Percentiles rank a stretch among this genome's conserved stretches.
Evolutionary conservation across 2,329 filamentous ascomycete species (phyloP).

Genomic region (Sporothrix mexicana): DNA sequence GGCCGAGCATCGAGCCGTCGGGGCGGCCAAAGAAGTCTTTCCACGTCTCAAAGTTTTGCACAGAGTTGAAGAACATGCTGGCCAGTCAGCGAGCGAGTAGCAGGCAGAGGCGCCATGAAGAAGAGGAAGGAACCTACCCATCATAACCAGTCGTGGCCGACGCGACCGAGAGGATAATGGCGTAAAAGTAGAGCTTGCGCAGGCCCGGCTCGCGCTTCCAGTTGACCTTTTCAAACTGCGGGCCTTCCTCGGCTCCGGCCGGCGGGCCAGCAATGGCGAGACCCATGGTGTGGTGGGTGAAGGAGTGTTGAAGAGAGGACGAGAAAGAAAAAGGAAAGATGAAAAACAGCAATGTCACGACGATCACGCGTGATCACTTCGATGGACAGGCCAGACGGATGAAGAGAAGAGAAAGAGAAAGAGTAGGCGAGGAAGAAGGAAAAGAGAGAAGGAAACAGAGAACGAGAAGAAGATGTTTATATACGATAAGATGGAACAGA

Average conservation of each 20-base stretch:
- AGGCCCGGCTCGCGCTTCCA: conserved; percentile 63
- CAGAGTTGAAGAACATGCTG: conserved; percentile 37
- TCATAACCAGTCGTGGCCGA: conserved; percentile 64
- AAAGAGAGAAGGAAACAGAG: background rate
- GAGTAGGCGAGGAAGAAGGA: background rate
- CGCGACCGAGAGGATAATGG: conserved; percentile 57
- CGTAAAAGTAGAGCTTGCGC: conserved; percentile 61
- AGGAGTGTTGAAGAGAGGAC: background rate
- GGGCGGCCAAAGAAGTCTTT: conserved; percentile 10
- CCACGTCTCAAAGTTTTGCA: conserved; percentile 19
- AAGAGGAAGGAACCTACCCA: no score
- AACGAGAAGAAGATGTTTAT: background rate
- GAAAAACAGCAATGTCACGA: background rate
- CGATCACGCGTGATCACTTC: background rate
- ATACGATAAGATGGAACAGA: background rate
- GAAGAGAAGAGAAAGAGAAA: conserved; percentile 4
- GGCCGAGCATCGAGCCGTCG: conserved; percentile 6
- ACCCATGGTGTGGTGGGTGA: background rate
- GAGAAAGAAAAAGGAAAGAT: background rate
- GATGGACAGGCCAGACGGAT: background rate
- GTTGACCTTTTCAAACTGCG: conserved; percentile 56
- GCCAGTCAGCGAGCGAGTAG: conserved; percentile 33
- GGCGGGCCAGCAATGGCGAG: conserved; percentile 5
- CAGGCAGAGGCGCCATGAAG: no score
- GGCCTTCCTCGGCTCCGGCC: conserved; percentile 51